phyloP scores from a whole-genome alignment of 2,329 filamentous ascomycete genomes.

The Fusarium acutatum region DNA sequence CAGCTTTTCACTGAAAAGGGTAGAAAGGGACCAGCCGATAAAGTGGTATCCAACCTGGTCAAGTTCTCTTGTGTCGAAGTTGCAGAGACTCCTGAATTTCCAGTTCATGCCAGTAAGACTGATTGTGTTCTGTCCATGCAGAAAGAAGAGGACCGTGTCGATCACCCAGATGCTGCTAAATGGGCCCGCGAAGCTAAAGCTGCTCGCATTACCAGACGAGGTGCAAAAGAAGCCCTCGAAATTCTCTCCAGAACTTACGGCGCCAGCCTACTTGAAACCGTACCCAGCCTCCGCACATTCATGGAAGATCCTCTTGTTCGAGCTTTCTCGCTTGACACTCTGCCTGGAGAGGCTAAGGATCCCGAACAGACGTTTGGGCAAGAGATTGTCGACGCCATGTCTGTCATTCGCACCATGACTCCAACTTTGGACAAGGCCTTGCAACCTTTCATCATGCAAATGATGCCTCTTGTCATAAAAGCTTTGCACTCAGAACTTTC shows the following conservation, averaged over 20 bases:
- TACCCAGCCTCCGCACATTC: constrained; percentile 81
- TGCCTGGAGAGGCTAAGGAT: constrained; percentile 78
- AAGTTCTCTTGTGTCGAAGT: constrained; percentile 99
- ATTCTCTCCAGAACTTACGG: constrained; percentile 86
- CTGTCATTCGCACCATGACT: constrained; percentile 89
- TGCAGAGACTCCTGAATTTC: constrained; percentile 95
- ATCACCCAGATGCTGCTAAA: constrained; percentile 88
- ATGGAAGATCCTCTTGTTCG: constrained; percentile 83
- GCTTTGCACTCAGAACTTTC: constrained; percentile 88
- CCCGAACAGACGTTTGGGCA: constrained; percentile 82
- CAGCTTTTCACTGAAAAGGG: constrained; percentile 83
- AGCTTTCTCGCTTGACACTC: constrained; percentile 74
- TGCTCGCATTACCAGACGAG: constrained; percentile 88
- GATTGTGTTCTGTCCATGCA: constrained; percentile 89
- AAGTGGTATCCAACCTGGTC: constrained; percentile 93
- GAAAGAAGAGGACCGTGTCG: constrained; percentile 95
- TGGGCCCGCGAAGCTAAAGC: constrained; percentile 90
- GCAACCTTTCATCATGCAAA: constrained; percentile 80
- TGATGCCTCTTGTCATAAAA: constrained; percentile 87
- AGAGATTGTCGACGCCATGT: constrained; percentile 92
- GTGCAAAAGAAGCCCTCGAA: constrained; percentile 93
- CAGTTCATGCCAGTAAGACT: constrained; percentile 79
- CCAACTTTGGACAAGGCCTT: constrained; percentile 84
- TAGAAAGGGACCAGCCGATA: constrained; percentile 87
- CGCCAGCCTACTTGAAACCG: constrained; percentile 76